phyloP scores from a whole-genome alignment of 2,329 filamentous ascomycete species.

The Simplicillium sp. region DNA sequence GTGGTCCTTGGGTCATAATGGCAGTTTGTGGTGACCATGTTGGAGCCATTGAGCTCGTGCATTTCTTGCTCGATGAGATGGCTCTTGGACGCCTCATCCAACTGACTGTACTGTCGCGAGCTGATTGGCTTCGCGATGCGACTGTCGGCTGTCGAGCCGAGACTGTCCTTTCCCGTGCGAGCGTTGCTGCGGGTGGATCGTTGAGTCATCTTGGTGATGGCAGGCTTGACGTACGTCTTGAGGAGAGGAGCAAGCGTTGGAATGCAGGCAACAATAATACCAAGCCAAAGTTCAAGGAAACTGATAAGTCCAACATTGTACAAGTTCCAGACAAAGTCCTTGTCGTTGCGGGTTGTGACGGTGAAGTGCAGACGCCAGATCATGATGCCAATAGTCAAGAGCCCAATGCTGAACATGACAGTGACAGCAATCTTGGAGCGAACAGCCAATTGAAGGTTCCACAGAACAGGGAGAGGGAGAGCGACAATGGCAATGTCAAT shows the following conservation, averaged over 20 bases:
- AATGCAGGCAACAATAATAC: slow-evolving; percentile 30
- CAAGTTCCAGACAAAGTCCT: slow-evolving; percentile 13
- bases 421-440: slow-evolving; percentile 23
- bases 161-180: too few species aligned
- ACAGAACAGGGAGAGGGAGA: slow-evolving; percentile 30
- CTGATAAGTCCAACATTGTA: slow-evolving; percentile 24
- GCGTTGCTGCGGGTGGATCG: too few species aligned
- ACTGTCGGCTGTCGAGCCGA: too few species aligned
- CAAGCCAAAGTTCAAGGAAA: slow-evolving; percentile 27
- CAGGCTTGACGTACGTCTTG: slow-evolving; percentile 14
- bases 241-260: slow-evolving; percentile 31
- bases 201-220: slow-evolving; percentile 7
- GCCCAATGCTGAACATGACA: slow-evolving; percentile 21
- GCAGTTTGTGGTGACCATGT: too few species aligned
- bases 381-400: slow-evolving; percentile 27
- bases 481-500: slow-evolving; percentile 25
- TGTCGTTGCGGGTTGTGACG: slow-evolving; percentile 9
- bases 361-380: slow-evolving; percentile 23
- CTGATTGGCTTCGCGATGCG: too few species aligned
- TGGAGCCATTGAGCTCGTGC: too few species aligned
- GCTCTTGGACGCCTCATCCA: too few species aligned
- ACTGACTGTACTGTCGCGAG: too few species aligned
- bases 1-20: too few species aligned
- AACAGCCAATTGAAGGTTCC: slow-evolving; percentile 28
- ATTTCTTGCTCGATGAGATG: too few species aligned